phyloP scores from a whole-genome alignment of 179 eudicot species.

The Corrigiola litoralis region DNA sequence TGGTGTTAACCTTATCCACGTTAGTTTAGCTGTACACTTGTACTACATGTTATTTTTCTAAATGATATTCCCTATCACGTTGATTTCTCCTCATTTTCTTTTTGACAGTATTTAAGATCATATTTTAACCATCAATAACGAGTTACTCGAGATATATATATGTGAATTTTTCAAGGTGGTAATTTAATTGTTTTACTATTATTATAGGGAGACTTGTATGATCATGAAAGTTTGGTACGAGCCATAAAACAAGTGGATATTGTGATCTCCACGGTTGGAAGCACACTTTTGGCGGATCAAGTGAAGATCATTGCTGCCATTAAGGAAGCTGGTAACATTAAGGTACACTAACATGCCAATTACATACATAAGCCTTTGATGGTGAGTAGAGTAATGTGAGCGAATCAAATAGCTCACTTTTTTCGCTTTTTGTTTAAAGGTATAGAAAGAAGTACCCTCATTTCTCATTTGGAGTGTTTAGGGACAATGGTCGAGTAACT shows the following conservation, averaged over 20 bases:
- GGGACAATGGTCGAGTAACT: too few relatives aligned
- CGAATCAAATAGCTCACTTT: background rate
- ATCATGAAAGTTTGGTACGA: constrained; percentile 41
- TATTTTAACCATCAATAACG: too few relatives aligned
- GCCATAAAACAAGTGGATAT: constrained; percentile 57
- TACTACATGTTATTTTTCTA: background rate
- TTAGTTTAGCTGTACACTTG: background rate
- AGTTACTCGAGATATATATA: too few relatives aligned
- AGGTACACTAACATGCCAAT: constrained; percentile 27
- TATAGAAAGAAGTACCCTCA: too few relatives aligned
- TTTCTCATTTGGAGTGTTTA: too few relatives aligned
- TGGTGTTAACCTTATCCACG: constrained; percentile 8
- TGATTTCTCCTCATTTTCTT: too few relatives aligned
- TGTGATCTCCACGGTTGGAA: constrained; percentile 44
- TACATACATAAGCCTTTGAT: background rate
- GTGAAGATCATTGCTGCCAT: constrained; percentile 50
- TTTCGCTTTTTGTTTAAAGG: too few relatives aligned
- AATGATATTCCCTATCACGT: background rate
- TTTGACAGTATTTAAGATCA: too few relatives aligned
- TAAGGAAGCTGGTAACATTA: constrained; percentile 57
- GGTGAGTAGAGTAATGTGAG: too few relatives aligned
- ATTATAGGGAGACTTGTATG: constrained; percentile 45
- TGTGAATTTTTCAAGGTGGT: too few relatives aligned
- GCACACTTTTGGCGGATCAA: constrained; percentile 35
- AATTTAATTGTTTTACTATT: too few relatives aligned